These are phyloP conservation scores for Tricholoma hemisulphureum DNA, from an alignment of 768 basidiomycete species.

Conservation along the genomic window DNA sequence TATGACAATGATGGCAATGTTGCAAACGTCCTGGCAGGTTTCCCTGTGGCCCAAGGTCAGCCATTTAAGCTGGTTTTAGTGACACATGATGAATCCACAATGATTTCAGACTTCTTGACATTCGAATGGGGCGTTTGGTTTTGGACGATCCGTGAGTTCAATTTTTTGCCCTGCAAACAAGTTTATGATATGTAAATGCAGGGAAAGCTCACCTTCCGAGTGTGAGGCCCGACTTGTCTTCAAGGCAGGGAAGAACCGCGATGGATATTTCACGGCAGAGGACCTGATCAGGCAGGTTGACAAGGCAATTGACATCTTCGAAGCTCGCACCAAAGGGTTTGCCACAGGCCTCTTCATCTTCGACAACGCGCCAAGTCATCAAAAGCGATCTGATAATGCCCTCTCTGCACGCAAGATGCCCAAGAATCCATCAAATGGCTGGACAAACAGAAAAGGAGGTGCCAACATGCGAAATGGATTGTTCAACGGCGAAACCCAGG, in stretches of 20 bases:
- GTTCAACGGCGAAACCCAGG: slow-evolving; percentile 23
- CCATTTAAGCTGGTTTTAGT: not conserved
- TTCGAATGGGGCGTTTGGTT: not conserved
- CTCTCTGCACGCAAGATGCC: slow-evolving; percentile 29
- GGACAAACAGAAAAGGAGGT: slow-evolving; percentile 12
- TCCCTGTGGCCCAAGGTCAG: slow-evolving; percentile 14
- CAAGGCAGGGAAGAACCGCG: not conserved
- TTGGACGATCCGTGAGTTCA: not conserved
- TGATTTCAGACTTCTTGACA: not conserved
- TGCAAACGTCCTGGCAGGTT: slow-evolving; percentile 17
- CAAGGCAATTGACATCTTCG: not conserved
- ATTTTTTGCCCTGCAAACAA: not conserved
- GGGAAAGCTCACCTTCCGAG: not conserved
- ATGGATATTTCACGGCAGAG: too few species aligned
- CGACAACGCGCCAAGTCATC: not conserved
- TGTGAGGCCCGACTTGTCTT: not conserved
- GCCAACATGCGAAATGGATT: slow-evolving; percentile 23
- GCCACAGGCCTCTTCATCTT: slow-evolving; percentile 16
- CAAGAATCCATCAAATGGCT: slow-evolving; percentile 17
- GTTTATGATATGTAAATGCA: not conserved
- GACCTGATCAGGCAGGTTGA: not conserved
- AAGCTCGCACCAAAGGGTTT: not conserved
- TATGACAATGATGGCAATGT: slow-evolving; percentile 29
- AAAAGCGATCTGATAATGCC: slow-evolving; percentile 25
- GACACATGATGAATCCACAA: not conserved